A percentile compares a stretch with the other conserved stretches of the same genome.
These are phyloP conservation scores for Monotropa hypopitys DNA, from an alignment of 179 eudicot genomes.

Conservation along the genomic window DNA sequence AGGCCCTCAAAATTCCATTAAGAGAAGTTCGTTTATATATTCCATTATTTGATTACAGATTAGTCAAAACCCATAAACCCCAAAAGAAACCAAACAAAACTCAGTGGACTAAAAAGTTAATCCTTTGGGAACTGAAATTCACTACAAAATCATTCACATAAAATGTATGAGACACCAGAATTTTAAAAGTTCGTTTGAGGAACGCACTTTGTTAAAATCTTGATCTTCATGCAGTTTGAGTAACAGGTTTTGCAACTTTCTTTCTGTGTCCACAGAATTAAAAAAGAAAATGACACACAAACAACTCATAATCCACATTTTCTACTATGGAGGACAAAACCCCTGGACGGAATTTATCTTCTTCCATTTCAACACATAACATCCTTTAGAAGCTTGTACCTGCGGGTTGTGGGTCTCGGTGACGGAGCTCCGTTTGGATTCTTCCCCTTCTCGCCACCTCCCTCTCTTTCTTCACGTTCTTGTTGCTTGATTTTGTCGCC, in stretches of 20 bases:
- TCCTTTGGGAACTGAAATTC: background rate
- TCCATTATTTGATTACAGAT: conserved; percentile 4
- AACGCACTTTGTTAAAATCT: background rate
- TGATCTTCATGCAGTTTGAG: background rate
- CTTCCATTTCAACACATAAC: conserved; percentile 33
- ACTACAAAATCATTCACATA: background rate
- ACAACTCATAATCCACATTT: background rate
- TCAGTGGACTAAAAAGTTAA: background rate
- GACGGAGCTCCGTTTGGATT: conserved; percentile 31
- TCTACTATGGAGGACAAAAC: background rate
- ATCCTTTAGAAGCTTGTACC: conserved; percentile 58
- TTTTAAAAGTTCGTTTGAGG: background rate
- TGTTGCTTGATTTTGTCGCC: conserved; percentile 32
- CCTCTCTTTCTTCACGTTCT: background rate
- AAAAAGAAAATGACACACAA: background rate
- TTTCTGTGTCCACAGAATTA: background rate
- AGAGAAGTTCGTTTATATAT: background rate
- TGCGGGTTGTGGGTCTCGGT: conserved; percentile 30
- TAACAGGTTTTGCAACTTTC: background rate
- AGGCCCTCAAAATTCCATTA: background rate
- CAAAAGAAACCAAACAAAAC: background rate
- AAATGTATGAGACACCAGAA: background rate
- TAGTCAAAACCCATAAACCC: background rate
- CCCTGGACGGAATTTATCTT: no score
- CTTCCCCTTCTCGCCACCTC: conserved; percentile 8